Percentiles rank a stretch among this genome's conserved stretches.
Evolutionary conservation across 345 rosid species (phyloP).

Genomic region (Arabidopsis suecica): DNA sequence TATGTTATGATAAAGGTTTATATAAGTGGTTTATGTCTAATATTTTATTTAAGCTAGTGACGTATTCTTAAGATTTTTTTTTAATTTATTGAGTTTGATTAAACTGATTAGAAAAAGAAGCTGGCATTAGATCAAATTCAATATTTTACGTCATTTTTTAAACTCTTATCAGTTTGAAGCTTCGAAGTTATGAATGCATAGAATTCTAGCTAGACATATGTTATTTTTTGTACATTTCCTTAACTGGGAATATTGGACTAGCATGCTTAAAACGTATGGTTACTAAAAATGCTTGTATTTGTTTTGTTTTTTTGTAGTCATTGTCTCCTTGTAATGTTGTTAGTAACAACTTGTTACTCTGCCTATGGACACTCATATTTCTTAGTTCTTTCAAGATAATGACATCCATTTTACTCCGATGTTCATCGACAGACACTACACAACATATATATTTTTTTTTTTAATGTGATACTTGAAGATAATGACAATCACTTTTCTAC

Average conservation of each 20-base stretch:
- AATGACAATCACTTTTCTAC: neutral
- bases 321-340: neutral
- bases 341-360: neutral
- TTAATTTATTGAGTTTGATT: constrained; percentile 14
- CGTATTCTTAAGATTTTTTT: constrained; percentile 27
- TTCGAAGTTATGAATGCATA: constrained; percentile 32
- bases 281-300: constrained; percentile 18
- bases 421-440: neutral
- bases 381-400: neutral
- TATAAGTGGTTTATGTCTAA: constrained; percentile 38
- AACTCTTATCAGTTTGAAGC: constrained; percentile 21
- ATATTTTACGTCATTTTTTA: constrained; percentile 17
- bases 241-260: constrained; percentile 9
- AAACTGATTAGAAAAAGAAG: constrained; percentile 31
- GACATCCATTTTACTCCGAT: constrained; percentile 3
- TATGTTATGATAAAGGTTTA: constrained; percentile 45
- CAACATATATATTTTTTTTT: neutral
- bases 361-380: neutral
- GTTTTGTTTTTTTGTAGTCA: neutral
- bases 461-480: neutral
- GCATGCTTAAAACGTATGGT: constrained; percentile 19
- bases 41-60: constrained; percentile 40
- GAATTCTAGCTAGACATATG: constrained; percentile 18
- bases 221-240: neutral
- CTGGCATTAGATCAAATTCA: constrained; percentile 39